Conservation (phyloP, 352 stramenopile species). For the Peronosclerospora sorghi region DNA sequence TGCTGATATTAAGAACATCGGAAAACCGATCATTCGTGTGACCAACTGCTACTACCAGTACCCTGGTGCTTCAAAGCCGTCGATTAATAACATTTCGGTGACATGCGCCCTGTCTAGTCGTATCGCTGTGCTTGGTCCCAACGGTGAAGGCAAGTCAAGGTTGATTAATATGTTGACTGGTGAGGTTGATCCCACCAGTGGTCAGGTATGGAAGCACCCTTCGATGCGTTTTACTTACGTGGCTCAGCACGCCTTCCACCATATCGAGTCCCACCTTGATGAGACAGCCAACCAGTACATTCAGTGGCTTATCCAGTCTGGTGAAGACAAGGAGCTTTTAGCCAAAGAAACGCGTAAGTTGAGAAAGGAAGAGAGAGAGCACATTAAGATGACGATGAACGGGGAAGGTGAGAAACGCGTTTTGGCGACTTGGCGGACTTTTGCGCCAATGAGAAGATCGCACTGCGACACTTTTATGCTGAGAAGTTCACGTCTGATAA, state of each 20-base stretch:
- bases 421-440: conserved; percentile 69
- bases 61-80: conserved; percentile 64
- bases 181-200: conserved; percentile 64
- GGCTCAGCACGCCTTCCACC: conserved; percentile 94
- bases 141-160: no score
- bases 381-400: conserved; percentile 91
- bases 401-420: conserved; percentile 88
- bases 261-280: no score
- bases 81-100: no score
- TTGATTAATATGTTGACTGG: conserved; percentile 92
- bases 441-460: conserved; percentile 43
- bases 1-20: no score
- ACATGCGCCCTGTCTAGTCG: no score
- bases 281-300: no score
- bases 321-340: conserved; percentile 85
- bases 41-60: no score
- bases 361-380: no score
- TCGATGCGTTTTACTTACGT: conserved; percentile 96
- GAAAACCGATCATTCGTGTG: no score
- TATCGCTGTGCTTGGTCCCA: no score
- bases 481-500: conserved; percentile 86
- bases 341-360: conserved; percentile 87
- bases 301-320: conserved; percentile 92
- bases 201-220: conserved; percentile 71
- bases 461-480: no score